Evolutionary conservation across 1,284 basidiomycete species (phyloP).

Genomic region (Irpex rosettiformis): DNA sequence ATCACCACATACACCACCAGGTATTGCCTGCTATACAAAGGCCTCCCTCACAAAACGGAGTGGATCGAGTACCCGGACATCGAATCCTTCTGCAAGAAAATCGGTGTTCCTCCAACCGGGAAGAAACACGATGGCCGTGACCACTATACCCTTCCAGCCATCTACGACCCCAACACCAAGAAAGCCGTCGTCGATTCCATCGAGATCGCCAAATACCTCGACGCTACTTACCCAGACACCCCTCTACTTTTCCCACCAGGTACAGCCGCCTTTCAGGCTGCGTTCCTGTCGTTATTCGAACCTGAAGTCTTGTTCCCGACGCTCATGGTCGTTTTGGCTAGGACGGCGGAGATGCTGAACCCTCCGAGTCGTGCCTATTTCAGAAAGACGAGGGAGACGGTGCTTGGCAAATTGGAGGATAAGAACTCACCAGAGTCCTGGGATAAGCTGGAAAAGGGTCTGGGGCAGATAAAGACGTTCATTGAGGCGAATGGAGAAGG

Average conservation of each 20-base stretch:
- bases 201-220: slow-evolving; percentile 32
- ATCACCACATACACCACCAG: slow-evolving; percentile 17
- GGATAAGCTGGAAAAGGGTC: slow-evolving; percentile 29
- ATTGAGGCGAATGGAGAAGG: slow-evolving; percentile 27
- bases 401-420: slow-evolving; percentile 35
- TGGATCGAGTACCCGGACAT: slow-evolving; percentile 38
- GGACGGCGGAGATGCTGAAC: slow-evolving; percentile 26
- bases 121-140: slow-evolving; percentile 21
- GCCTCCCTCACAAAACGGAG: slow-evolving; percentile 29
- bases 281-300: slow-evolving; percentile 25
- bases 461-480: slow-evolving; percentile 29
- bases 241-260: slow-evolving; percentile 22
- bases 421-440: slow-evolving; percentile 27
- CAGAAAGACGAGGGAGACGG: slow-evolving; percentile 30
- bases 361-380: slow-evolving; percentile 35
- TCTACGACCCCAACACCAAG: slow-evolving; percentile 27
- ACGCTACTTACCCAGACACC: slow-evolving; percentile 29
- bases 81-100: slow-evolving; percentile 23
- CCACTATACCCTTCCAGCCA: slow-evolving; percentile 32
- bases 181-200: slow-evolving; percentile 29
- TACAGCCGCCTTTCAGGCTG: slow-evolving; percentile 28
- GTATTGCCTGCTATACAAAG: slow-evolving; percentile 33
- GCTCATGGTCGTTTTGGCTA: slow-evolving; percentile 20
- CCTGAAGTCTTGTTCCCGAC: slow-evolving; percentile 6
- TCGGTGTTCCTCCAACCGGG: slow-evolving; percentile 26